phyloP scores from a whole-genome alignment of 2,329 filamentous ascomycete genomes.

The Botrytis porri region DNA sequence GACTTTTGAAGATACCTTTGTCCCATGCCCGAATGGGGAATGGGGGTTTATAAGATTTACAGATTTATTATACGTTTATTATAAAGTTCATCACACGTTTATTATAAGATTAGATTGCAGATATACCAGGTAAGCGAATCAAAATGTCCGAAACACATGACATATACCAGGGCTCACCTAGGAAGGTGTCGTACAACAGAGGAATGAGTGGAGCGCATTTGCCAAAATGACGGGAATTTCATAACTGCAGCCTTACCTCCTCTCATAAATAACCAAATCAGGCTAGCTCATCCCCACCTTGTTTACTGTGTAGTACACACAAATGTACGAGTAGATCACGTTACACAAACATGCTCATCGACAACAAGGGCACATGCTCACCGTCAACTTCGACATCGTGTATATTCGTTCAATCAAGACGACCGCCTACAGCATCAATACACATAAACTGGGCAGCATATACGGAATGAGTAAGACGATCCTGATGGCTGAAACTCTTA shows the following conservation, averaged over 20 bases:
- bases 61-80: background rate
- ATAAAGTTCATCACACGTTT: background rate
- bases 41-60: background rate
- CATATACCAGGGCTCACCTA: background rate
- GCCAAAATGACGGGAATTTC: background rate
- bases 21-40: background rate
- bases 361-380: background rate
- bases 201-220: background rate
- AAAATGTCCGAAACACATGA: background rate
- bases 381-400: background rate
- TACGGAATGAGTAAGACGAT: background rate
- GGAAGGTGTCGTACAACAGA: background rate
- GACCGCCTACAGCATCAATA: background rate
- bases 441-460: background rate
- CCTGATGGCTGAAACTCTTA: slow-evolving; percentile 1
- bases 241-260: background rate
- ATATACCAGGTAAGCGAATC: background rate
- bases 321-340: background rate
- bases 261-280: background rate
- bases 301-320: no score
- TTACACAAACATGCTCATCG: background rate
- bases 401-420: background rate
- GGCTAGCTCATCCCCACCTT: background rate
- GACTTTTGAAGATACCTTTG: background rate
- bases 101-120: slow-evolving; percentile 11